Evolutionary conservation across 768 basidiomycete genomes (phyloP), one percentile per base, ranked within the genome.

Genomic region (Auricularia sp.): DNA sequence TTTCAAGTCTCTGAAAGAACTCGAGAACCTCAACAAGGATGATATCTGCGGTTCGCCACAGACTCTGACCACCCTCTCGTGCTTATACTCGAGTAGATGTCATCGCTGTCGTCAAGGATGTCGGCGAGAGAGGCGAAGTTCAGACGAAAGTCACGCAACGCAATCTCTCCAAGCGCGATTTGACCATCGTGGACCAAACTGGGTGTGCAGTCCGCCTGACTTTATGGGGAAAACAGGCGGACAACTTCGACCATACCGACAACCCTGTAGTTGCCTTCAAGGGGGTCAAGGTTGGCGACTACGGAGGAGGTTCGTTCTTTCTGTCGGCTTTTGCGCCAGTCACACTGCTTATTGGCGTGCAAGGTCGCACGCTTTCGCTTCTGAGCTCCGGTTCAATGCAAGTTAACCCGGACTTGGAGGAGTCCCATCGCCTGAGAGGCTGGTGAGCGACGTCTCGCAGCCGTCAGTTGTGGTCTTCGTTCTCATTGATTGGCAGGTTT

Each of bases 191-290:
- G 12, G 96, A 99, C 73, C 83, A 83, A 66, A 88, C 92, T 6
- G 82, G 82, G 42, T 91, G 78, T 70, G 84, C 87, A 16, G 87
- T 92, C 47, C 84, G 92, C 39, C 73, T 98, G 68, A 99, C 96
- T 3, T 78, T 98, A 36, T 99, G 96, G 97, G 97, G 96, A 29
- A 93, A 90, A 73, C 90, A 92, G 73, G 96, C 96, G 0, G 93
- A 98, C 72, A 81, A 82, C 47, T 98, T 85, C 72, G 73, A 75
- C n/a, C 76, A 80, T 4, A 78, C 81, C 11, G 79, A 80, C 61
- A 72, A 81, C 61, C 85, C 91, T 8, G 86, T 98, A 36, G 82
- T 95, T 67, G 96, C 96, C 3, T 91, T 95, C 82, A 97, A 95
- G 76, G 89, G 91, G 29, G 91, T 93, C 67, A 92, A 88, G 73